Evolutionary conservation across 2,329 filamentous ascomycete genomes (phyloP), one percentile per base, ranked within the genome.

Genomic region (Fusarium sp.): DNA sequence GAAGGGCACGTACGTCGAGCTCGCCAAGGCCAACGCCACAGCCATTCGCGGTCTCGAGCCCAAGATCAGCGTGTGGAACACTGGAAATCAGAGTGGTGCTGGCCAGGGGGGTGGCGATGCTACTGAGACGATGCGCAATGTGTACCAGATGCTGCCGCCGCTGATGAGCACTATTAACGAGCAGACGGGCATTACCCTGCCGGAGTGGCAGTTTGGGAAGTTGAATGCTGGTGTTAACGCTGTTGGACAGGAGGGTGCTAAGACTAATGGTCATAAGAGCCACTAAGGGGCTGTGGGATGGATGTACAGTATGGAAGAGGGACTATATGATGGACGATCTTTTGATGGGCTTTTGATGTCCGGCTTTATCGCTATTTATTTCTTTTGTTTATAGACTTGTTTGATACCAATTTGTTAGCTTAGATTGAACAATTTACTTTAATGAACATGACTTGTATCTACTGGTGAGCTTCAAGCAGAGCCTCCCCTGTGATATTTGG

Each of bases 61-160:
- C 74, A 97, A 97, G 91, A 96, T 97, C 84, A 95, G 91, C 71
- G 91, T 96, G 32, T 97, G 94, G 94, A 96, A 94, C 80, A 97
- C 94, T 14, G 93, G 93, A 55, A 86, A 81, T 7, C 84, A 82
- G n/a, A 81, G 82, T 45, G 79, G 82, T 45, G 9, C 9, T 9
- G 79, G 80, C 26, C 84, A 82, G 30, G 81, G 82, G 45, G 84
- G 32, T 35, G 32, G 82, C 47, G 84, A 88, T 63, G 91, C 93
- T 66, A 88, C 92, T 8, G 79, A 82, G 44, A 76, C 80, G 3
- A 92, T 96, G 83, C 87, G 93, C 74, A 95, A 96, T 76, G 88
- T 97, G 42, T 95, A 96, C 84, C 94, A 96, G 86, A 93, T 91
- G 80, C 85, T 97, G 70, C 94, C 94, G 41, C 94, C 94, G 10